Base-by-base conservation (phyloP, 1,139 yeast species). In the Zhuliangozyma blackwelliae region DNA sequence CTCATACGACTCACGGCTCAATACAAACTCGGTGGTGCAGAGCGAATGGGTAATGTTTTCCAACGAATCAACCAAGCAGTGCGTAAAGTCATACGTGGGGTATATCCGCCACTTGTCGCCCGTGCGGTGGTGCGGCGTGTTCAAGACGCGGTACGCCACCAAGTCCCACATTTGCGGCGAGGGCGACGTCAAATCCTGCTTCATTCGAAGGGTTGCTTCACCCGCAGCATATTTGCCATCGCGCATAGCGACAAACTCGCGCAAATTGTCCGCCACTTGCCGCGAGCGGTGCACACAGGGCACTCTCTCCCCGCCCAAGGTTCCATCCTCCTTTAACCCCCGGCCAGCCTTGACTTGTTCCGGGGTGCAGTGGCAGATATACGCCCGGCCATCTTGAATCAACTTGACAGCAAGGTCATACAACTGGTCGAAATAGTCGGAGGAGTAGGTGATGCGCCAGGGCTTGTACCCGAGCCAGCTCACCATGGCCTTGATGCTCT, bases 101-200 rank as follows among this genome's bases (percentile, higher is more conserved):
- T 94, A 94, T 43, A 94, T 90, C 64, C 84, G 88, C 99, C 99
- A 94, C 61, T 85, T 85, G 57, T 78, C 82, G 39, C 97, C 98
- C 11, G 98, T 92, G 65, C 98, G 82, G 62, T 92, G 96, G 64
- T 94, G 98, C 23, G 88, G 78, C 20, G 96, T 90, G 51, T 90
- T 74, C 51, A 94, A 72, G 7, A 94, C 96, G 61, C 99, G 79
- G 67, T 94, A 94, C n/a, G 98, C 98, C 42, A 92, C 95, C 50
- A 92, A 76, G 63, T 94, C 99, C 98, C 99, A 94, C 98, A 94
- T 94, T 67, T 92, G 98, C 16, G 98, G 98, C 49, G 88, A 86
- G 47, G 96, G 95, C 28, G 94, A 85, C n/a, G 63, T 60, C 46
- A 92, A 68, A 58, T 92, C 96, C 71, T 88, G 97, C 61, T 92